Evolutionary conservation across 108 stramenopile species (phyloP).

Genomic region (Aurantiochytrium sp.): DNA sequence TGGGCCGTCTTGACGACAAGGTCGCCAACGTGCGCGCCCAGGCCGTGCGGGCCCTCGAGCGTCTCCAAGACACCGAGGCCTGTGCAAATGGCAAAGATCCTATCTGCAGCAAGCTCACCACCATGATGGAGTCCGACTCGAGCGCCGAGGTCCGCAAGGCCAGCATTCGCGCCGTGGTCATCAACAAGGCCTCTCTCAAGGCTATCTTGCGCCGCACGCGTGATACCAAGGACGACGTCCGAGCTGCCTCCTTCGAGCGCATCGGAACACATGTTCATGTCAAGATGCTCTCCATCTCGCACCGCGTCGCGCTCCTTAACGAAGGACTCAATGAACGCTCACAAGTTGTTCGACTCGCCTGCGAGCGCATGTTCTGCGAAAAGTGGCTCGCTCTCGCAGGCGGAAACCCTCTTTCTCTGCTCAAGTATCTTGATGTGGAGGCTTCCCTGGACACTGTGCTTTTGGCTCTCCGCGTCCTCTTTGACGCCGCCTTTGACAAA

Average conservation of each 20-base stretch:
- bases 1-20: slow-evolving; percentile 1
- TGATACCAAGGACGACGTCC: not conserved
- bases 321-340: not conserved
- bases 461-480: not conserved
- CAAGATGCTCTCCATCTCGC: slow-evolving; percentile 11
- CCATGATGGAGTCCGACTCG: not conserved
- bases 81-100: not conserved
- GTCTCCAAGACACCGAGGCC: not conserved
- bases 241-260: not conserved
- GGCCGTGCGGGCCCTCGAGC: not conserved
- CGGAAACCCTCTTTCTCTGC: not conserved
- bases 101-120: not conserved
- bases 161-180: not conserved
- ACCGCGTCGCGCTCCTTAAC: not conserved
- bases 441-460: not conserved
- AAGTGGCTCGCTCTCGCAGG: not conserved
- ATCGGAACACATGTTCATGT: not conserved
- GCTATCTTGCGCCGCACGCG: not conserved
- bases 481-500: not conserved
- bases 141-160: slow-evolving; percentile 13
- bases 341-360: not conserved
- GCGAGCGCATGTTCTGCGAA: not conserved
- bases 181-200: not conserved
- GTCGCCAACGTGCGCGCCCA: not conserved
- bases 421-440: not conserved